Base-by-base conservation (phyloP, 2,329 filamentous ascomycete genomes). In the Metarhizium guizhouense region DNA sequence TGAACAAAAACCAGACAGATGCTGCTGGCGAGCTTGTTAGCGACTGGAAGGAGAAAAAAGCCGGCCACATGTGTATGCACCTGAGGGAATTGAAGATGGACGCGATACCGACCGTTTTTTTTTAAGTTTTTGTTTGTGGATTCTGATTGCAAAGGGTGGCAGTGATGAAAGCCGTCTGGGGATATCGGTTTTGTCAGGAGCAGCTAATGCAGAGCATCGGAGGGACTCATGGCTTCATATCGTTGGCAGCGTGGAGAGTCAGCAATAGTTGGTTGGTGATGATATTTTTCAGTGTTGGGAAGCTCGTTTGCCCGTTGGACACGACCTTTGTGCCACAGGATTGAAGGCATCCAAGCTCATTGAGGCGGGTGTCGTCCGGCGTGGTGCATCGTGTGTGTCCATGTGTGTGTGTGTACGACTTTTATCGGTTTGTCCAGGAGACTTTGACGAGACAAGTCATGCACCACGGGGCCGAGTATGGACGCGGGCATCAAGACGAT, bases 301-400 rank as follows among this genome's bases (percentile, higher is more conserved):
- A 48, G 4, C 13, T 48, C 18, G 18, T n/a, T 42, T 45, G 30
- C 45, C 20, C 45, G 50, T 36, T 42, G 18, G 49, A 20, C 45
- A 36, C 48, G 20, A 51, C 29, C 30, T 38, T 38, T 55, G 54
- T 55, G 54, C 36, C 32, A 49, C 54, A 34, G 40, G 20, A 30
- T 43, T 43, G 30, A 52, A 52, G 43, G 50, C 50, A 55, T 52
- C 54, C 54, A 55, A 18, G 48, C 48, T 52, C 54, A 52, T 43
- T 32, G 54, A 55, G 48, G 42, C 42, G 7, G 42, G 18, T 11
- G n/a, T 45, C 11, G 42, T 18, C 40, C 16, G 40, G 40, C 40
- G n/a, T 18, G 40, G 40, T 14, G 40, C 16, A 4, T 14, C 16
- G 42, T 20, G 16, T 45, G 18, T 20, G 42, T 45, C 6, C 16